Percentiles rank a stretch among this genome's conserved stretches.
phyloP scores from a whole-genome alignment of 225 moss, liverwort and hornwort genomes.

The Marchantia polymorpha region DNA sequence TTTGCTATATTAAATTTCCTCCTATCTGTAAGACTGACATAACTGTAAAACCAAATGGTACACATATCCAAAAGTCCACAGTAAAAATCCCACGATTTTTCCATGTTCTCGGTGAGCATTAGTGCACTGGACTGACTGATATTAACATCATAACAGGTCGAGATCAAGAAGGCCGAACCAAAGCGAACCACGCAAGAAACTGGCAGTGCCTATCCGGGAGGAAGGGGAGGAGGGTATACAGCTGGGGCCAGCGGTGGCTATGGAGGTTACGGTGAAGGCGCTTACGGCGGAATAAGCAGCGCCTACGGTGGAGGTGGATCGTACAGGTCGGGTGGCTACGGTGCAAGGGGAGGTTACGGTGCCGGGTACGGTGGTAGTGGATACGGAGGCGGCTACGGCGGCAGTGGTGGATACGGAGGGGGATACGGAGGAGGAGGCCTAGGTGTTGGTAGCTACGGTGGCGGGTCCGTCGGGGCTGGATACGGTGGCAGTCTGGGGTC shows the following conservation, averaged over 20 bases:
- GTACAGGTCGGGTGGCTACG: constrained; percentile 58
- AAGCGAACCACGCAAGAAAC: constrained; percentile 84
- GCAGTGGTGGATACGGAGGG: constrained; percentile 57
- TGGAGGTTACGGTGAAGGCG: constrained; percentile 69
- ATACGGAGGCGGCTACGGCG: constrained; percentile 66
- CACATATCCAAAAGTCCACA: too few relatives aligned
- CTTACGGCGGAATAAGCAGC: constrained; percentile 59
- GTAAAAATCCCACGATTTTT: too few relatives aligned
- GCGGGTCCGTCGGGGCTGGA: constrained; percentile 65
- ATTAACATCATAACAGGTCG: constrained; percentile 47
- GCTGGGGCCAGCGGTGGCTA: constrained; percentile 56
- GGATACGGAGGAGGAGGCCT: constrained; percentile 61
- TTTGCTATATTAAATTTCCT: too few relatives aligned
- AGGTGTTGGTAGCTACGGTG: constrained; percentile 70
- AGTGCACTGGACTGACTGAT: too few relatives aligned
- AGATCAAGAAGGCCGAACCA: constrained; percentile 93
- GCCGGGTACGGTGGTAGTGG: constrained; percentile 72
- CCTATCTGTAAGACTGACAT: too few relatives aligned
- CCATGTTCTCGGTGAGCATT: too few relatives aligned
- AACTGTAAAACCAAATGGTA: too few relatives aligned
- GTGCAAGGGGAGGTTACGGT: constrained; percentile 62
- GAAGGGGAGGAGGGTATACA: constrained; percentile 61
- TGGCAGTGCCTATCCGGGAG: constrained; percentile 60
- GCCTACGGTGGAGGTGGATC: constrained; percentile 67
- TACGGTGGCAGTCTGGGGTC: constrained; percentile 79